Percentiles rank a stretch among this genome's conserved stretches.
Evolutionary conservation across 768 basidiomycete species (phyloP).

Genomic region (Suillus weaverae): DNA sequence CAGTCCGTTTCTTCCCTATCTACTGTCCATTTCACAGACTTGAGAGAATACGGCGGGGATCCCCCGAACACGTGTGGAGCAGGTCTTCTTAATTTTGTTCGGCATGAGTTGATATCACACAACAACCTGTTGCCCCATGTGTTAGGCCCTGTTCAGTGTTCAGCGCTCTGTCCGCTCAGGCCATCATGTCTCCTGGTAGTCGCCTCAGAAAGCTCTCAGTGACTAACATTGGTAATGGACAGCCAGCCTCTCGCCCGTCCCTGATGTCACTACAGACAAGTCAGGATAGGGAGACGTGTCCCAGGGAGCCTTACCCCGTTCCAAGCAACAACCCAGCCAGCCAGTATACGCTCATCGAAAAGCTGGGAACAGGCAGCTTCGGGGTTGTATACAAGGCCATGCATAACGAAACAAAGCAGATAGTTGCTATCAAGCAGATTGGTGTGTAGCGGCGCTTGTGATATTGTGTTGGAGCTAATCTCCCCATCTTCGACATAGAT

Average conservation of each 20-base stretch:
- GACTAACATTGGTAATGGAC: slow-evolving; percentile 34
- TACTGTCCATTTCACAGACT: background rate
- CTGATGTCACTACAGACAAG: slow-evolving; percentile 44
- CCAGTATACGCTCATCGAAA: slow-evolving; percentile 91
- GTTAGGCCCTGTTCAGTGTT: slow-evolving; percentile 5
- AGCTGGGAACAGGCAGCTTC: slow-evolving; percentile 96
- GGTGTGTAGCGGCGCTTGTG: slow-evolving; percentile 52
- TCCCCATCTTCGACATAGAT: slow-evolving; percentile 49
- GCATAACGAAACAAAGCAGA: slow-evolving; percentile 90
- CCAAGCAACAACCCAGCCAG: slow-evolving; percentile 81
- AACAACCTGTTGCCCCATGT: slow-evolving; percentile 17
- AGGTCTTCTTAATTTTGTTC: slow-evolving; percentile 14
- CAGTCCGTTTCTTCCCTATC: background rate
- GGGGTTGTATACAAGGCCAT: slow-evolving; percentile 97
- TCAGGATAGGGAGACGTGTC: slow-evolving; percentile 40
- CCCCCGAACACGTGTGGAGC: slow-evolving; percentile 28
- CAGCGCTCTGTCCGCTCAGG: slow-evolving; percentile 18
- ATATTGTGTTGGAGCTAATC: slow-evolving; percentile 13
- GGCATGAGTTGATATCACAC: slow-evolving; percentile 15
- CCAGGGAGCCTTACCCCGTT: slow-evolving; percentile 63
- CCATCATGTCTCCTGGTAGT: slow-evolving; percentile 44
- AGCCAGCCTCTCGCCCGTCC: slow-evolving; percentile 43
- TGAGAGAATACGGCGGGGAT: background rate
- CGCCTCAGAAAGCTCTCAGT: slow-evolving; percentile 40
- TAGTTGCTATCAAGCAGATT: slow-evolving; percentile 98